A percentile compares a stretch with the other conserved stretches of the same genome.
Evolutionary conservation across 2,329 filamentous ascomycete species (phyloP).

Genomic region (Monilinia laxa): DNA sequence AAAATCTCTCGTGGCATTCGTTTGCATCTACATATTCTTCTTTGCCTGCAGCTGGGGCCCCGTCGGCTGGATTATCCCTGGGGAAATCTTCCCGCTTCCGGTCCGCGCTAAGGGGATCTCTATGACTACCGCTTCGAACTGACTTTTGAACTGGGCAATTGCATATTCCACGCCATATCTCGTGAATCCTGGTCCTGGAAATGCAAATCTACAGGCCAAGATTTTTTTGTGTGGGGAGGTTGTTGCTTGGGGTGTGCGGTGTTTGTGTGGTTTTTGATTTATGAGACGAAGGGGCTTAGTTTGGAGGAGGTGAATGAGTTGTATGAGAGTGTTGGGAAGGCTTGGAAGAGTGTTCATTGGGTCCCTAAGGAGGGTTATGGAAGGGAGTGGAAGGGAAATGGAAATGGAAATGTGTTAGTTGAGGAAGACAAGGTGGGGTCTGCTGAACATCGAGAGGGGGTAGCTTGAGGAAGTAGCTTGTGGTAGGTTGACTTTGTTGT

Average conservation of each 20-base stretch:
- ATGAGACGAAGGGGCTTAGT: slow-evolving; percentile 69
- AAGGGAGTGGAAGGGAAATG: background rate
- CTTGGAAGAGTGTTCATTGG: slow-evolving; percentile 18
- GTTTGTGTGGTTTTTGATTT: slow-evolving; percentile 57
- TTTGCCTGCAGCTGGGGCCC: slow-evolving; percentile 21
- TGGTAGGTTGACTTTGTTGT: background rate
- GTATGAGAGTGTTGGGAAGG: slow-evolving; percentile 40
- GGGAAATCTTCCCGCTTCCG: slow-evolving; percentile 84
- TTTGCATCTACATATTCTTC: slow-evolving; percentile 53
- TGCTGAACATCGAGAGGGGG: background rate
- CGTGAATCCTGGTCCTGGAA: slow-evolving; percentile 47
- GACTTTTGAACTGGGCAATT: slow-evolving; percentile 77
- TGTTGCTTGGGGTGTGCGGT: slow-evolving; percentile 53
- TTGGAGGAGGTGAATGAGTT: slow-evolving; percentile 71
- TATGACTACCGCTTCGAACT: slow-evolving; percentile 83
- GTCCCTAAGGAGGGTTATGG: slow-evolving; percentile 7
- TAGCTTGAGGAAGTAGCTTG: background rate
- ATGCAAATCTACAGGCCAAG: slow-evolving; percentile 39
- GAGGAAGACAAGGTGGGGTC: background rate
- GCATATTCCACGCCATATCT: slow-evolving; percentile 71
- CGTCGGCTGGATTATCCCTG: slow-evolving; percentile 75
- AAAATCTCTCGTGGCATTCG: slow-evolving; percentile 49
- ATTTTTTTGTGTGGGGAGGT: slow-evolving; percentile 58
- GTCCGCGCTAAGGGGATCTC: slow-evolving; percentile 66
- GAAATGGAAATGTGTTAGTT: background rate